Conservation (phyloP, 129 eudicot genomes). For the Helianthus annuus region DNA sequence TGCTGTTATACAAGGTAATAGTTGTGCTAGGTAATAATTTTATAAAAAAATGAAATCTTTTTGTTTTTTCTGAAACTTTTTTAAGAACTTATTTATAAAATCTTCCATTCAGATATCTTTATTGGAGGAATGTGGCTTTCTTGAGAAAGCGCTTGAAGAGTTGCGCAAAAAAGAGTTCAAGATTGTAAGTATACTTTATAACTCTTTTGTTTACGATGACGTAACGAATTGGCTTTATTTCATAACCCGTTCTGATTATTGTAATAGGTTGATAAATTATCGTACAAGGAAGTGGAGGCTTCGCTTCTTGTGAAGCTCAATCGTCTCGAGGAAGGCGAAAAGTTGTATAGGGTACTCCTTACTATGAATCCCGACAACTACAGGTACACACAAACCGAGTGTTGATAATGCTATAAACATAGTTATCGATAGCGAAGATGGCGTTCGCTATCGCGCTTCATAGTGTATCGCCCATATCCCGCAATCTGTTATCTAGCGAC, state of each 20-base stretch:
- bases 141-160: conserved; percentile 82
- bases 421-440: too few relatives aligned
- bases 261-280: conserved; percentile 63
- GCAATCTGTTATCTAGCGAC: too few relatives aligned
- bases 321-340: conserved; percentile 60
- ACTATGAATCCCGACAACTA: conserved; percentile 89
- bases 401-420: not conserved
- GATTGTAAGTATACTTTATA: conserved; percentile 61
- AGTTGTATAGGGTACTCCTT: conserved; percentile 61
- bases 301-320: conserved; percentile 75
- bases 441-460: too few relatives aligned
- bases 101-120: conserved; percentile 63
- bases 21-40: conserved; percentile 25
- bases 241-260: conserved; percentile 2
- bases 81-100: not conserved
- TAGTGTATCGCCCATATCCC: too few relatives aligned
- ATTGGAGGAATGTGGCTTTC: conserved; percentile 76
- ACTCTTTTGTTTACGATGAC: conserved; percentile 10
- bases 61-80: not conserved
- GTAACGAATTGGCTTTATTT: conserved; percentile 6
- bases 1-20: conserved; percentile 92
- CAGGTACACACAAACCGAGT: conserved; percentile 39
- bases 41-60: conserved; percentile 7
- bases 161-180: conserved; percentile 70
- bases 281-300: conserved; percentile 77